Evolutionary conservation across 2,329 filamentous ascomycete genomes (phyloP), one percentile per base, ranked within the genome.

Genomic region (Epichloe hybrida): DNA sequence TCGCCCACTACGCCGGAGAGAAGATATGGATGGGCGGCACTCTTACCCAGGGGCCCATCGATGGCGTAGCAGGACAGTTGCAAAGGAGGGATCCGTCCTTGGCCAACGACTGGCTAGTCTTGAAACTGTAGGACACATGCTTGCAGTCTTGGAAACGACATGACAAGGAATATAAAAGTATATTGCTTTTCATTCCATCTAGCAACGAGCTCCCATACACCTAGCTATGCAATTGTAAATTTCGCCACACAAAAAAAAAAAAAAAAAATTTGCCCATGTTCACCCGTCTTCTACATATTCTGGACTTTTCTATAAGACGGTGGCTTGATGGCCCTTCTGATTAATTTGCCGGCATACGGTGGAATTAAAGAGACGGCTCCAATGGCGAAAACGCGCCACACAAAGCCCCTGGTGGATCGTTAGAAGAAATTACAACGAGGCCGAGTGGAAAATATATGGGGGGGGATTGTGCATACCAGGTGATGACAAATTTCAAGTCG

Each of bases 241-340:
- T 27, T 31, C 12, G 39, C 50, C 21, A 21, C 44, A n/a, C 49
- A 48, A 38, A 45, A 48, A 38, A 45, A 27, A n/a, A n/a, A n/a
- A n/a, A n/a, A n/a, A n/a, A n/a, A n/a, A n/a, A n/a, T n/a, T n/a
- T n/a, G 50, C 17, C 55, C 54, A 43, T 50, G 40, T 50, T 2
- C 23, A n/a, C 35, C 23, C 44, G 9, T 36, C 27, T 47, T 44
- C 69, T 68, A 84, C 53, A 81, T 78, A 43, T 77, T 83, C 68
- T 85, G 84, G 46, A 98, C 90, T 72, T 98, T 98, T 61, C 93
- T 78, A 71, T 96, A 97, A 62, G 86, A 95, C 20, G 90, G 90
- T 55, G 93, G 93, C 69, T 86, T 90, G 74, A 95, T 83, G 54
- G 82, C 88, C 62, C 88, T 77, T 60, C 86, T 77, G 57, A 96